These are phyloP conservation scores for Leccinum barrowsii DNA, from an alignment of 768 basidiomycete species.

Conservation along the genomic window DNA sequence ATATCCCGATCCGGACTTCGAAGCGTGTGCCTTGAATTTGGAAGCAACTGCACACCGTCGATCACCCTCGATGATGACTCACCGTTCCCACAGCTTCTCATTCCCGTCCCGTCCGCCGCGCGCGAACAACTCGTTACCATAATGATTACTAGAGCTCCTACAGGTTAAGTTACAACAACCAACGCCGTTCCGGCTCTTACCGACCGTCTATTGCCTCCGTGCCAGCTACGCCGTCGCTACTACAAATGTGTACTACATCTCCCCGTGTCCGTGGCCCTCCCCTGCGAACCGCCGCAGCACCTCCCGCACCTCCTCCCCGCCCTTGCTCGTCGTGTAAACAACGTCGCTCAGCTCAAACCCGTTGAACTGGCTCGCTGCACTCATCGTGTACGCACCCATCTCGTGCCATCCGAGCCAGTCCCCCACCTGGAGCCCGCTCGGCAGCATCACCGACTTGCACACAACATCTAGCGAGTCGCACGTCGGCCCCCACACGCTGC, in stretches of 20 bases:
- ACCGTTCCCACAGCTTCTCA: constrained; percentile 6
- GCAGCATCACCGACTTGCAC: constrained; percentile 57
- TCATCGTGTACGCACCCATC: constrained; percentile 99
- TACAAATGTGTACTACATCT: neutral
- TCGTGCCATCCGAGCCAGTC: constrained; percentile 98
- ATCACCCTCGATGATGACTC: constrained; percentile 28
- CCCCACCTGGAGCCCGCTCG: constrained; percentile 73
- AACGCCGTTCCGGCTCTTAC: neutral
- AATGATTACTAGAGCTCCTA: constrained; percentile 11
- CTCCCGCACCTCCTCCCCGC: constrained; percentile 49
- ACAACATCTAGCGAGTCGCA: constrained; percentile 98
- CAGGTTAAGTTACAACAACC: constrained; percentile 10
- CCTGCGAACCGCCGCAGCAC: constrained; percentile 49
- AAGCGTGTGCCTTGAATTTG: constrained; percentile 25
- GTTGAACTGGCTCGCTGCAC: constrained; percentile 95
- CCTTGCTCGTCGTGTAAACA: constrained; percentile 69
- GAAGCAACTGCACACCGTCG: constrained; percentile 25
- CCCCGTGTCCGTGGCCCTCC: constrained; percentile 37
- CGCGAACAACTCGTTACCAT: neutral
- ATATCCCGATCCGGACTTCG: constrained; percentile 18
- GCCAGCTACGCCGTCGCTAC: neutral
- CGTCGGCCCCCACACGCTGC: constrained; percentile 97
- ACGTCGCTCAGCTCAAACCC: constrained; percentile 82
- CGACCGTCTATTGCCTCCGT: neutral
- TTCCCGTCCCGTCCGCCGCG: constrained; percentile 17